Base-by-base conservation (phyloP, 495 filamentous ascomycete genomes). In the Lasiosphaeris hirsuta region DNA sequence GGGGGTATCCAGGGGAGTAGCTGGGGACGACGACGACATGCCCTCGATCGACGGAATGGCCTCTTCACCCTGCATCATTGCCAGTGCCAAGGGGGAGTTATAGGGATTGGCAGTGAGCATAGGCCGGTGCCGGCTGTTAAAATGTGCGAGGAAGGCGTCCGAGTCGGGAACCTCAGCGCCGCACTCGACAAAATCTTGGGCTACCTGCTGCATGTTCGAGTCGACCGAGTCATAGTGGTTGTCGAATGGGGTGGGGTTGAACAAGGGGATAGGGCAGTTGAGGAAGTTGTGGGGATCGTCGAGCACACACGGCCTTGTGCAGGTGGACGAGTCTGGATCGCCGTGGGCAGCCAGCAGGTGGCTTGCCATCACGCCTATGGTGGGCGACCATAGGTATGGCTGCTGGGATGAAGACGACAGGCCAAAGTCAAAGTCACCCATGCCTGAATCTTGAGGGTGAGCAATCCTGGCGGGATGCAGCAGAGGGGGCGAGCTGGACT, bases 91-190 rank as follows among this genome's bases (percentile, higher is more conserved):
- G n/a, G 47, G 30, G 35, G n/a, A 33, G 18, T 44, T 49, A 1
- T 58, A 47, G 10, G 14, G 4, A 40, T 40, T 62, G 9, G 55
- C 36, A 9, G 51, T 51, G 37, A 68, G 63, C 6, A 58, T 62
- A 0, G 39, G 62, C 50, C 64, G 48, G 39, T 70, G 68, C 14
- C 63, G 62, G 2, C 60, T 37, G 37, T 68, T 69, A 57, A 72
- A 71, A 41, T 73, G 71, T 10, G 58, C 56, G 35, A 72, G 47
- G 49, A 63, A 69, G 8, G 64, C 60, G 23, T 69, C 61, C 7
- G 63, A 63, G 17, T 63, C 63, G 8, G 58, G 56, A 14, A 69
- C 58, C 40, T 69, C 59, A 17, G 61, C 63, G 23, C 68, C 66
- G 51, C 71, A 73, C 43, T 64, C 63, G n/a, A 60, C 54, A n/a